Conservation (phyloP, 208 protist species). For the Trypanosoma conorhini region DNA sequence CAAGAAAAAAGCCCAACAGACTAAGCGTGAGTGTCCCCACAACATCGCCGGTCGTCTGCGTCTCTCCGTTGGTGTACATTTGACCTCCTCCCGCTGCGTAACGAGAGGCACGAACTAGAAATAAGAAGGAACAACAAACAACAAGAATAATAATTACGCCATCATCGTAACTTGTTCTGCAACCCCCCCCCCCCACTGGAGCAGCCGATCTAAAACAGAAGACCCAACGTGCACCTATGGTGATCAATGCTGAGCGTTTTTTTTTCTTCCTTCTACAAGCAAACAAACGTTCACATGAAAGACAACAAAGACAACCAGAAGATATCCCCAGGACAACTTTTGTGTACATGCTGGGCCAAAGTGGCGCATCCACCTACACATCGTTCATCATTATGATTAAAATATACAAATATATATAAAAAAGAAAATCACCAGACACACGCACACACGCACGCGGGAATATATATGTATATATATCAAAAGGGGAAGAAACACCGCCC, state of each 20-base stretch:
- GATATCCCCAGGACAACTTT: background rate
- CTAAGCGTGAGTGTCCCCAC: background rate
- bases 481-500: no score
- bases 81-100: background rate
- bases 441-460: background rate
- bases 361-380: background rate
- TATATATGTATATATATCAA: no score
- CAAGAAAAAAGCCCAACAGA: conserved; percentile 16
- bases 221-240: background rate
- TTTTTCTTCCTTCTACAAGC: background rate
- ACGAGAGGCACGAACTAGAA: background rate
- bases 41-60: background rate
- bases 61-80: conserved; percentile 4
- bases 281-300: background rate
- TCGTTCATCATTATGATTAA: background rate
- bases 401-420: background rate
- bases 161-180: background rate
- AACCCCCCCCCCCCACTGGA: background rate
- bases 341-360: background rate
- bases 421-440: background rate
- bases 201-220: background rate
- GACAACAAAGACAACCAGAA: background rate
- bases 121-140: background rate
- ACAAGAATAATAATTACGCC: background rate
- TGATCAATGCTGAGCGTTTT: background rate